Base-by-base conservation (phyloP, 2,329 filamentous ascomycete species). In the Albifimbria verrucaria region DNA sequence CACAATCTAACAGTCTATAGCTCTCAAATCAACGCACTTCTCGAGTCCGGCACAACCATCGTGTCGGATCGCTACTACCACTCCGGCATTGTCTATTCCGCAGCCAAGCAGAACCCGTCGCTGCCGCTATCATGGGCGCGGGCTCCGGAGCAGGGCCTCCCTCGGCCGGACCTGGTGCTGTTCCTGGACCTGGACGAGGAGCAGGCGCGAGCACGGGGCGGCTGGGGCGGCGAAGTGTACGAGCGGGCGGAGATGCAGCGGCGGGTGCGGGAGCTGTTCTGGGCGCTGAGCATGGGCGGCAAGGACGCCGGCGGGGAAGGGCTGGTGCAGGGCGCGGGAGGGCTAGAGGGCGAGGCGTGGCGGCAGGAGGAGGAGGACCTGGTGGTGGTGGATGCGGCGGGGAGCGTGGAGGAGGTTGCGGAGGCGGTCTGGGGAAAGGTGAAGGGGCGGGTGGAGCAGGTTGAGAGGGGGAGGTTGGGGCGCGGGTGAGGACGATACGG, bases 21-120 rank as follows among this genome's bases (percentile, higher is more conserved):
- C 2, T 73, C 77, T 59, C 72, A 72, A 48, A 86, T 87, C 45
- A 65, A 75, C 18, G 52, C 71, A 1, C 74, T 82, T 6, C 70
- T 97, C 6, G 72, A 76, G 1, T 69, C 76, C 1, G 92, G 93
- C 9, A 86, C 79, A 20, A 94, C 85, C 0, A 80, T 99, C 26
- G 77, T 99, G 39, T 86, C 93, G 60, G 94, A 99, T 71, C 86
- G 94, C 47, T 99, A 97, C 75, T 96, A 95, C 68, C 93, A 96
- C 76, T 94, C 89, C 20, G 94, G 94, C 51, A 89, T 92, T 53
- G 91, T 97, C 48, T 99, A 97, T 75, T 91, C 87, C 22, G 90
- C 91, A 0, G 93, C 94, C 3, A 97, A 97, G 68, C 78, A 83
- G 44, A 90, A 90, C 60, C 82, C 86, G 0, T 70, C 76, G 2